These are phyloP conservation scores for Trichomonascus vanleenenianus DNA, from an alignment of 805 yeast species.

Conservation along the genomic window DNA sequence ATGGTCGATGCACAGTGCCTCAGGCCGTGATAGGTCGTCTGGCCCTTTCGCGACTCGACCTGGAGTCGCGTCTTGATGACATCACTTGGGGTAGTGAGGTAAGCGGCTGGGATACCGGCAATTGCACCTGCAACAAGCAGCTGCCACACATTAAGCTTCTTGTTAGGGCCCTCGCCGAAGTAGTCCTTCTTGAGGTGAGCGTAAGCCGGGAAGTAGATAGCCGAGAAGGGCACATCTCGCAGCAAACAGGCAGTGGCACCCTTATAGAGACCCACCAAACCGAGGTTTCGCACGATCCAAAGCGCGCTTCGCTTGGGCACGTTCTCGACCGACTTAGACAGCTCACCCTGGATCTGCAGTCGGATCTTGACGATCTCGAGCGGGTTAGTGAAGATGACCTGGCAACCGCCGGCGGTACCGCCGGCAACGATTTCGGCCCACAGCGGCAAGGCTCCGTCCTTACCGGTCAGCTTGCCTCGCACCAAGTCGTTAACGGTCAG, in stretches of 20 bases:
- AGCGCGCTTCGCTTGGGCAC: constrained; percentile 50
- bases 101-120: constrained; percentile 98
- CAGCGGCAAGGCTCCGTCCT: constrained; percentile 38
- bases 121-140: constrained; percentile 80
- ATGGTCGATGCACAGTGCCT: constrained; percentile 70
- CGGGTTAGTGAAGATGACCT: constrained; percentile 93
- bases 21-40: constrained; percentile 68
- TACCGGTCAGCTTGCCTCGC: constrained; percentile 60
- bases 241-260: constrained; percentile 88
- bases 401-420: constrained; percentile 93
- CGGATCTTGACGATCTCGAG: constrained; percentile 92
- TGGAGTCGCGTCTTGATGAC: constrained; percentile 94
- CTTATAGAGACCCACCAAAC: constrained; percentile 77
- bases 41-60: constrained; percentile 71
- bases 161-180: constrained; percentile 75
- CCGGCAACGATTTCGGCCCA: constrained; percentile 79
- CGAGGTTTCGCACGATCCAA: constrained; percentile 68
- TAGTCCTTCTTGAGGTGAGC: constrained; percentile 81
- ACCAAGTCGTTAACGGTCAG: constrained; percentile 88
- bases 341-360: constrained; percentile 85
- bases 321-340: constrained; percentile 31
- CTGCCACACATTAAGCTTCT: constrained; percentile 73
- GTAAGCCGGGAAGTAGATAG: constrained; percentile 94
- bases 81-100: constrained; percentile 92
- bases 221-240: constrained; percentile 94